Evolutionary conservation across 495 filamentous ascomycete species (phyloP), one percentile per base, ranked within the genome.

Genomic region (Neurospora sp.): DNA sequence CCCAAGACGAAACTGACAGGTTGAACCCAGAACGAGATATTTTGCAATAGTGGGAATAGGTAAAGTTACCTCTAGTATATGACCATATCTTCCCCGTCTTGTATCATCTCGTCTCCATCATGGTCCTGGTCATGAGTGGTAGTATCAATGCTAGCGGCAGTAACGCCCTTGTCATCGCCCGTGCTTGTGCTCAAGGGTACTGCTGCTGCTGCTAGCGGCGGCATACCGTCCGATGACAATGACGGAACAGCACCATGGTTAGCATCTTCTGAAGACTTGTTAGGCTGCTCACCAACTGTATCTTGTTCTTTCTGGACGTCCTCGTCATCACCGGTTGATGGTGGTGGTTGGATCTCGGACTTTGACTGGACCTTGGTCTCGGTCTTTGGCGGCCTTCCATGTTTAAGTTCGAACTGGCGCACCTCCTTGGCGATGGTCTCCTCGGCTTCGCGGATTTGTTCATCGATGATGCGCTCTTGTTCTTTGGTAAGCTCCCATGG

Each of bases 21-120:
- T 4, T 1, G 53, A 9, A 61, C 5, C 22, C 22, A 61, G 12
- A 61, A 0, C 6, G 6, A 27, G 53, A 61, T 16, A 35, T 61
- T 14, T 61, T 3, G 48, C 48, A 12, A 16, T 14, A 70, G 70
- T n/a, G 46, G 71, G 48, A 6, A 41, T 42, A 41, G 40, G 75
- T 88, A 61, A 61, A 61, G 27, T 61, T 61, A 61, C 53, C 53
- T 61, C 53, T 87, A 96, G 82, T 96, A 95, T 73, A 96, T 93
- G 71, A 96, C 93, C 71, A 89, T 93, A 76, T 95, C 93, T 83
- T 96, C 93, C 68, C 92, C 89, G 76, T 90, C 90, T 78, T 94
- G 91, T 69, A 89, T 83, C 78, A 93, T 84, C 69, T 91, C 82
- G 77, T 94, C 92, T 69, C 89, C 92, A 78, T 91, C 88, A 77